A percentile compares a stretch with the other conserved stretches of the same genome.
Evolutionary conservation across 2,329 filamentous ascomycete genomes (phyloP).

Genomic region (Ophiostoma ips): DNA sequence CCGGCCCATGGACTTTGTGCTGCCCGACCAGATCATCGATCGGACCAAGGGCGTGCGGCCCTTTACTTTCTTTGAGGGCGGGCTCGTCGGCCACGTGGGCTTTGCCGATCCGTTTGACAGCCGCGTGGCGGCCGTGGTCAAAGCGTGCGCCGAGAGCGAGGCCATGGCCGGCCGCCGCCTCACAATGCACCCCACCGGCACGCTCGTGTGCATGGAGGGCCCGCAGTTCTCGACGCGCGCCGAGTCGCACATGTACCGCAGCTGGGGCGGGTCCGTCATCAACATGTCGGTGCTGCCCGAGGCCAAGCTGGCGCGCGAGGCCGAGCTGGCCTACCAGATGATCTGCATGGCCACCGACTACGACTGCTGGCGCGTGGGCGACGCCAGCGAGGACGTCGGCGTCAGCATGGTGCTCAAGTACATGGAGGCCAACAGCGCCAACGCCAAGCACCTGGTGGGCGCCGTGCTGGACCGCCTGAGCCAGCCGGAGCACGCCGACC

Average conservation of each 20-base stretch:
- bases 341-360: constrained; percentile 99
- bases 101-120: constrained; percentile 93
- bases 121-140: constrained; percentile 60
- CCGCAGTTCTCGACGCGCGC: constrained; percentile 94
- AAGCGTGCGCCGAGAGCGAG: constrained; percentile 60
- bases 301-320: constrained; percentile 89
- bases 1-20: constrained; percentile 88
- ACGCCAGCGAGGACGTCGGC: constrained; percentile 68
- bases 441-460: constrained; percentile 72
- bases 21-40: constrained; percentile 94
- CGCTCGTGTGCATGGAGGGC: constrained; percentile 94
- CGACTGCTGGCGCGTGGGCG: constrained; percentile 85
- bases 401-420: constrained; percentile 95
- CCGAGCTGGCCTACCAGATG: constrained; percentile 94
- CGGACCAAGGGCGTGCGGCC: constrained; percentile 89
- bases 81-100: constrained; percentile 83
- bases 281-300: constrained; percentile 97
- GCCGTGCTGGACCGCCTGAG: constrained; percentile 78
- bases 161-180: constrained; percentile 73
- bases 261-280: constrained; percentile 88
- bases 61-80: constrained; percentile 90
- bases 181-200: constrained; percentile 68
- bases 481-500: constrained; percentile 59
- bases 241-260: constrained; percentile 88
- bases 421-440: constrained; percentile 86